Conservation (phyloP, 768 basidiomycete species). For the Mycena metata region DNA sequence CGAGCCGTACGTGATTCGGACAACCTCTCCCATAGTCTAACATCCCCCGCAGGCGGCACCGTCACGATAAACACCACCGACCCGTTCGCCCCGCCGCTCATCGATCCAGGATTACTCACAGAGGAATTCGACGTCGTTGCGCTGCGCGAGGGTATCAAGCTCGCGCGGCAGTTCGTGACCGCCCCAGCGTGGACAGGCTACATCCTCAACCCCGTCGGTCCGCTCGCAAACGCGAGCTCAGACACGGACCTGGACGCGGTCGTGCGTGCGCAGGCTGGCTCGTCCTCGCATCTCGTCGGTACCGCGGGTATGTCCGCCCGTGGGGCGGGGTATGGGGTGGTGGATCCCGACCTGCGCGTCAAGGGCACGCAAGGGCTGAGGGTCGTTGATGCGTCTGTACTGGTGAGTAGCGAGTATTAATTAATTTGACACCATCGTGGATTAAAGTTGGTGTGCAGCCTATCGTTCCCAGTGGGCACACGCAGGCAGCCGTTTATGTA, state of each 20-base stretch:
- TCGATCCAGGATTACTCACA: conserved; percentile 59
- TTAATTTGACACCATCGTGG: too few species aligned
- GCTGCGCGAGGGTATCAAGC: conserved; percentile 35
- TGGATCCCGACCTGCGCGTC: conserved; percentile 14
- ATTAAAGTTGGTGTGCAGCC: background rate
- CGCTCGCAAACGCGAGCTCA: conserved; percentile 13
- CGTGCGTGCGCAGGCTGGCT: background rate
- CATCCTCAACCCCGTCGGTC: background rate
- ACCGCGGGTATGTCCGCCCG: conserved; percentile 7
- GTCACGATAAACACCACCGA: conserved; percentile 50
- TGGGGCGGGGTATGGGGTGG: conserved; percentile 1
- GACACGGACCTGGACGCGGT: conserved; percentile 13
- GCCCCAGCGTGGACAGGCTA: conserved; percentile 12
- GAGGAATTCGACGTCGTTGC: conserved; percentile 35
- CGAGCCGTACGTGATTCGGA: conserved; percentile 39
- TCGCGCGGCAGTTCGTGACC: background rate
- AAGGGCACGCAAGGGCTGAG: conserved; percentile 2
- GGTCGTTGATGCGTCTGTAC: conserved; percentile 5
- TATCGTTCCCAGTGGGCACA: conserved; percentile 1
- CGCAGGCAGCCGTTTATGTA: background rate
- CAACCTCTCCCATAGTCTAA: background rate
- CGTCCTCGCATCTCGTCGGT: conserved; percentile 26
- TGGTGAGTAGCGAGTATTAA: background rate
- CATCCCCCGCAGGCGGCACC: conserved; percentile 39
- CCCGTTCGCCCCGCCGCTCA: conserved; percentile 55